Percentiles rank a stretch among this genome's conserved stretches.
Evolutionary conservation across 148 eudicot genomes (phyloP).

Genomic region (Camellia sinensis): DNA sequence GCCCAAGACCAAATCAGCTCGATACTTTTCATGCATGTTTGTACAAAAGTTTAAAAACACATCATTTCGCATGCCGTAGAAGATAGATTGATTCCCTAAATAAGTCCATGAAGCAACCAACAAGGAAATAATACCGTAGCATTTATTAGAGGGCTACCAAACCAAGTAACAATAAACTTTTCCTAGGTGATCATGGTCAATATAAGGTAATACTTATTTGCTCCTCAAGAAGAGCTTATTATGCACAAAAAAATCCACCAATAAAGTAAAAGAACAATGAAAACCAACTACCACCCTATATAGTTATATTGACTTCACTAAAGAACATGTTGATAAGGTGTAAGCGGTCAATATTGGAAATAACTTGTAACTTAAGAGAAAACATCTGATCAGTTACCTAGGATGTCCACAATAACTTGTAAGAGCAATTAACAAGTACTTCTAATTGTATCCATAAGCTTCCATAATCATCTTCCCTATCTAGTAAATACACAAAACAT

Average conservation of each 20-base stretch:
- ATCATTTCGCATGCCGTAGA: background rate
- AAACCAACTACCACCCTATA: no score
- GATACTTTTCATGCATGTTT: background rate
- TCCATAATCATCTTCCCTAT: background rate
- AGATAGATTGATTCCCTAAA: background rate
- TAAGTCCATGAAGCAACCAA: background rate
- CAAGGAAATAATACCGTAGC: background rate
- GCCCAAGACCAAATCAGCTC: constrained; percentile 1
- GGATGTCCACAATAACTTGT: background rate
- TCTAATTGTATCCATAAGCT: background rate
- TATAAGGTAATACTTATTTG: no score
- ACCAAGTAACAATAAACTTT: no score
- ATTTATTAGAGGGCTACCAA: background rate
- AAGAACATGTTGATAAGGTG: no score
- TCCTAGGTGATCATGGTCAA: no score
- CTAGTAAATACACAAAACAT: background rate
- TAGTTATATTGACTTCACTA: no score
- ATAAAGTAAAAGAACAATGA: no score
- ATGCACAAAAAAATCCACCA: no score
- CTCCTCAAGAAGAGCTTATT: no score
- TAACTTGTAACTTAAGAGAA: no score
- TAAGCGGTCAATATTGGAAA: no score
- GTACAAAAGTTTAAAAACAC: background rate
- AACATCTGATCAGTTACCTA: background rate
- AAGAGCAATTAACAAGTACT: background rate